A percentile compares a stretch with the other conserved stretches of the same genome.
phyloP scores from a whole-genome alignment of 768 basidiomycete genomes.

The Mycena sanguinolenta region DNA sequence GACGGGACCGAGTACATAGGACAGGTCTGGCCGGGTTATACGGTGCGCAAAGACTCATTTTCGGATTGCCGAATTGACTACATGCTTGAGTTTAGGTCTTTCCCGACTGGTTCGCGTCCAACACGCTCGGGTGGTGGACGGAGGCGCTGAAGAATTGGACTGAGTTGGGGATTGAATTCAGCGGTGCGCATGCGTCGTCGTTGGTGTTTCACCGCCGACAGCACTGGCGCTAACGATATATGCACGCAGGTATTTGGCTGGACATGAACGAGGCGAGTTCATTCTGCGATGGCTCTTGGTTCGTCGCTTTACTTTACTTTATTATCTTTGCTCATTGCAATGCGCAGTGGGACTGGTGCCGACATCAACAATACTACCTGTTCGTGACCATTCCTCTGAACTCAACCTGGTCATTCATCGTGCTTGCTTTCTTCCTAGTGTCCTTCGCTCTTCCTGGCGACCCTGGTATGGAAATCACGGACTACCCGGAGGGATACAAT shows the following conservation, averaged over 20 bases:
- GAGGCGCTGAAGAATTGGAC: conserved; percentile 71
- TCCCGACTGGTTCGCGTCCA: conserved; percentile 72
- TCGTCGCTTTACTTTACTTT: no score
- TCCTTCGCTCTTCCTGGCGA: conserved; percentile 72
- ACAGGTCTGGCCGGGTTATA: conserved; percentile 84
- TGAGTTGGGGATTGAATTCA: conserved; percentile 61
- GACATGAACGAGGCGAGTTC: conserved; percentile 78
- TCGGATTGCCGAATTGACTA: background rate
- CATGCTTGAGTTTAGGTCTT: conserved; percentile 56
- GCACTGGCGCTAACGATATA: no score
- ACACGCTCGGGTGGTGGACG: conserved; percentile 70
- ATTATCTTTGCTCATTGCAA: no score
- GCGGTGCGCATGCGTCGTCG: conserved; percentile 15
- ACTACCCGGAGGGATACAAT: conserved; percentile 84
- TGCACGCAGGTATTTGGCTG: conserved; percentile 68
- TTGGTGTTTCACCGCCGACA: background rate
- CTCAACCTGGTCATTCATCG: no score
- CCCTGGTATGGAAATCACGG: conserved; percentile 64
- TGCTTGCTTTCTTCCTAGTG: background rate
- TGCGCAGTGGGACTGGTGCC: conserved; percentile 70
- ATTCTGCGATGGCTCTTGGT: conserved; percentile 75
- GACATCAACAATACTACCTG: conserved; percentile 64
- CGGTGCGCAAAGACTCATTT: conserved; percentile 53
- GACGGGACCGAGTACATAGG: conserved; percentile 81
- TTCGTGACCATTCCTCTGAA: background rate